These are phyloP conservation scores for Botryosphaeria dothidea DNA, from an alignment of 2,329 filamentous ascomycete species.

Conservation along the genomic window DNA sequence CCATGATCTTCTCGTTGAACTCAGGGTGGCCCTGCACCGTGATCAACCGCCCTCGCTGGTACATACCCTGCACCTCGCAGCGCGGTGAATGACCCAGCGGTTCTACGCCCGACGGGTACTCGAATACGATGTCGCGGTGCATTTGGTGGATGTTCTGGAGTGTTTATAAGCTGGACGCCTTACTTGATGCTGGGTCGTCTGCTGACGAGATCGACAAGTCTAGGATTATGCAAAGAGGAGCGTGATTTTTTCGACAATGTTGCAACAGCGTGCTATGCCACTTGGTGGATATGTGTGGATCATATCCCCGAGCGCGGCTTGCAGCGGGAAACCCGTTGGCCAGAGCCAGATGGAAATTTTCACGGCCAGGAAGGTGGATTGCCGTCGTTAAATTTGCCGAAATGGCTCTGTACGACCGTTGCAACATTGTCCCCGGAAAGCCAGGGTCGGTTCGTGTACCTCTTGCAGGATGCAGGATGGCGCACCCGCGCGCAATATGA, in stretches of 20 bases:
- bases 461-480: background rate
- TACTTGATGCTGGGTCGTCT: background rate
- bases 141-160: slow-evolving; percentile 74
- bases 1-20: slow-evolving; percentile 71
- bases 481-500: background rate
- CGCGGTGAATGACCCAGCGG: slow-evolving; percentile 64
- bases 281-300: background rate
- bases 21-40: slow-evolving; percentile 87
- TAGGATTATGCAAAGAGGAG: background rate
- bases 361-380: background rate
- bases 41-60: slow-evolving; percentile 65
- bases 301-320: background rate
- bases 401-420: slow-evolving; percentile 24
- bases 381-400: background rate
- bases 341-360: background rate
- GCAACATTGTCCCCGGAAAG: slow-evolving; percentile 6
- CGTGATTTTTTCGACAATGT: background rate
- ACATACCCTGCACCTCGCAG: slow-evolving; percentile 80
- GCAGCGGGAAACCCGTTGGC: background rate
- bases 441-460: slow-evolving; percentile 11
- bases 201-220: background rate
- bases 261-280: background rate
- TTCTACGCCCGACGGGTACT: slow-evolving; percentile 62
- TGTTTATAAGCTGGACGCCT: background rate
- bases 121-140: slow-evolving; percentile 76